Conservation (phyloP, 106 monocot species). For the Iris macrosiphon region DNA sequence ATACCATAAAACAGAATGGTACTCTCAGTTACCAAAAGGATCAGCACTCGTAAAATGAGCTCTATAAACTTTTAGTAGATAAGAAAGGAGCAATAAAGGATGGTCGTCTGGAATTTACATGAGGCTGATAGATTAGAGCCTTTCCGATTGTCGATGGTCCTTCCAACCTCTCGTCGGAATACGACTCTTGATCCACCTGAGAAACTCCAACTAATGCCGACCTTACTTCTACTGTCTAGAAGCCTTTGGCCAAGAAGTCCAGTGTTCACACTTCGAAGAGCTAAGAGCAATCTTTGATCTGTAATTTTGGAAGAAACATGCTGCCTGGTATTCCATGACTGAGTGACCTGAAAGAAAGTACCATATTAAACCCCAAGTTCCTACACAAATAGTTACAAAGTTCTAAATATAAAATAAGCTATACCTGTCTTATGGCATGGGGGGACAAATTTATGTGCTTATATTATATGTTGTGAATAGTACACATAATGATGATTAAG, state of each 20-base stretch:
- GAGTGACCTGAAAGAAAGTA: constrained; percentile 3
- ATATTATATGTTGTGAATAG: too few relatives aligned
- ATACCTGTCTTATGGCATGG: too few relatives aligned
- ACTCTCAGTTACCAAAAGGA: too few relatives aligned
- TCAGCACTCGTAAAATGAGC: neutral
- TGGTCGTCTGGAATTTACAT: constrained; percentile 11
- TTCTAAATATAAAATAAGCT: too few relatives aligned
- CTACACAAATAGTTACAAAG: too few relatives aligned
- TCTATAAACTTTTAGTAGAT: neutral
- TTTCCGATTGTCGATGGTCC: constrained; percentile 5
- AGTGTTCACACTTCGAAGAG: neutral
- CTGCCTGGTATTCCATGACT: neutral
- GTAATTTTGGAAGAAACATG: neutral
- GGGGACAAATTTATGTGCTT: too few relatives aligned
- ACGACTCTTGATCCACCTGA: constrained; percentile 17
- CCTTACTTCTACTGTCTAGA: neutral
- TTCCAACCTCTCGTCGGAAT: constrained; percentile 7
- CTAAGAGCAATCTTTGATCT: neutral
- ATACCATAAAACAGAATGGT: too few relatives aligned
- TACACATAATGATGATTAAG: too few relatives aligned
- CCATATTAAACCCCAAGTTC: neutral
- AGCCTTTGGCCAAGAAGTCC: constrained; percentile 6
- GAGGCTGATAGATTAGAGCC: constrained; percentile 22
- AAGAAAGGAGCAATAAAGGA: neutral
- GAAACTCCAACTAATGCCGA: constrained; percentile 27